These are phyloP conservation scores for Botryosphaeria agaves DNA, from an alignment of 2,329 filamentous ascomycete species.

Conservation along the genomic window DNA sequence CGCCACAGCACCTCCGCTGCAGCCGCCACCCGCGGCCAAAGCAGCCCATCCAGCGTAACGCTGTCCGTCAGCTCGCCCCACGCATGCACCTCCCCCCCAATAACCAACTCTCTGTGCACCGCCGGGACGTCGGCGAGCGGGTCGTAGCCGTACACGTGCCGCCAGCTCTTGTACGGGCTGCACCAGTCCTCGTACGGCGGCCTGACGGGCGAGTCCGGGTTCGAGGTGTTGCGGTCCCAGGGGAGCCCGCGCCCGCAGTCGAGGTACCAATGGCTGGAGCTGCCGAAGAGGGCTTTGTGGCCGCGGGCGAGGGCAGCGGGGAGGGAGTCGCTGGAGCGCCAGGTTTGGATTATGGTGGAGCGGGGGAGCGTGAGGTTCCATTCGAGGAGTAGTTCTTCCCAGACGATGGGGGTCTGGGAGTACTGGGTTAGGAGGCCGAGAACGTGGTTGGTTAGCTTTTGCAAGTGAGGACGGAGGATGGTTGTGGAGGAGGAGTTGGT, in stretches of 20 bases:
- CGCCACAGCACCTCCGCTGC: constrained; percentile 2
- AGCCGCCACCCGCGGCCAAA: constrained; percentile 1
- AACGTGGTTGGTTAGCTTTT: background rate
- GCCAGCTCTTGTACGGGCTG: constrained; percentile 2
- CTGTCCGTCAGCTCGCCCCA: constrained; percentile 1
- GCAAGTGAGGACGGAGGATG: constrained; percentile 1
- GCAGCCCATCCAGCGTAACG: constrained; percentile 1
- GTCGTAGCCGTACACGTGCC: constrained; percentile 3
- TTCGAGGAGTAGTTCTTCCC: constrained; percentile 2
- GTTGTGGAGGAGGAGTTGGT: background rate
- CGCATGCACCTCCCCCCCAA: constrained; percentile 1
- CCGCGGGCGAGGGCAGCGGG: constrained; percentile 10
- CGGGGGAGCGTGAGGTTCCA: constrained; percentile 1
- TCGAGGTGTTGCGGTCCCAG: constrained; percentile 3
- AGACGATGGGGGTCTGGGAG: constrained; percentile 1
- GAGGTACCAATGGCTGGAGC: constrained; percentile 11
- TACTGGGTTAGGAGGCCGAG: background rate
- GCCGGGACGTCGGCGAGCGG: constrained; percentile 1
- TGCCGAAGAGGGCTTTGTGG: constrained; percentile 14
- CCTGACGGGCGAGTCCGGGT: constrained; percentile 4
- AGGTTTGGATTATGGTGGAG: constrained; percentile 1
- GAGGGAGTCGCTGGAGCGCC: constrained; percentile 2
- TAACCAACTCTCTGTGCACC: background rate
- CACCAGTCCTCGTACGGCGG: constrained; percentile 4
- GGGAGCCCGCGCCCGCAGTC: constrained; percentile 10